Base-by-base conservation (phyloP, 202 grass and related monocot genomes). In the Digitaria exilis region DNA sequence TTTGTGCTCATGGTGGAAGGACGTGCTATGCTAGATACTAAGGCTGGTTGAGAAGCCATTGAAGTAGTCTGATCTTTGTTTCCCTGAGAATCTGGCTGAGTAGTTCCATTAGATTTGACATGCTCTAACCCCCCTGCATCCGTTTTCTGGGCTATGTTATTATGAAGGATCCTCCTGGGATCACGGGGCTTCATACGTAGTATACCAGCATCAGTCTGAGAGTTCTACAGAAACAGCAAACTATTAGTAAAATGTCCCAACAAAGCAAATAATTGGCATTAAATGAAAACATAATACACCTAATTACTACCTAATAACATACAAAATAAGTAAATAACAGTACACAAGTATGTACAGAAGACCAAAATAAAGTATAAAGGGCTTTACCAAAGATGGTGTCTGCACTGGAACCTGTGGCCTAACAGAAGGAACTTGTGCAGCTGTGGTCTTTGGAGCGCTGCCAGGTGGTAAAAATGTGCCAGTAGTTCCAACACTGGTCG, bases 121-220 rank as follows among this genome's bases (percentile, higher is more conserved):
- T 88, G 89, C 30, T 97, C 91, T 24, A 80, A 74, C 75, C 42
- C 76, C 32, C 45, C 8, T 72, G 48, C 71, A 67, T 88, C 71
- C 39, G 75, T 88, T 76, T 80, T 92, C 51, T 86, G 88, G n/a
- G 77, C 46, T 32, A 69, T 73, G 60, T 75, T 93, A 58, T 69
- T 90, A 74, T 89, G 95, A 19, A 94, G 88, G 66, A 93, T 46
- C 13, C 92, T 84, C 30, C 96, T 89, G n/a, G 96, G 96, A 86
- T 98, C 96, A 72, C 92, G 92, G 35, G 90, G 90, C 78, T 98
- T 98, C 96, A 98, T 95, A 21, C 92, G 90, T 73, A 98, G 34
- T 44, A 74, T 63, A 69, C 78, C 90, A 80, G 58, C 55, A 72
- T 92, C 83, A 65, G 65, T 87, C 34, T 89, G 87, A 50, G 81